Percentiles rank a stretch among this genome's conserved stretches.
These are phyloP conservation scores for Suillus decipiens DNA, from an alignment of 768 basidiomycete genomes.

Conservation along the genomic window DNA sequence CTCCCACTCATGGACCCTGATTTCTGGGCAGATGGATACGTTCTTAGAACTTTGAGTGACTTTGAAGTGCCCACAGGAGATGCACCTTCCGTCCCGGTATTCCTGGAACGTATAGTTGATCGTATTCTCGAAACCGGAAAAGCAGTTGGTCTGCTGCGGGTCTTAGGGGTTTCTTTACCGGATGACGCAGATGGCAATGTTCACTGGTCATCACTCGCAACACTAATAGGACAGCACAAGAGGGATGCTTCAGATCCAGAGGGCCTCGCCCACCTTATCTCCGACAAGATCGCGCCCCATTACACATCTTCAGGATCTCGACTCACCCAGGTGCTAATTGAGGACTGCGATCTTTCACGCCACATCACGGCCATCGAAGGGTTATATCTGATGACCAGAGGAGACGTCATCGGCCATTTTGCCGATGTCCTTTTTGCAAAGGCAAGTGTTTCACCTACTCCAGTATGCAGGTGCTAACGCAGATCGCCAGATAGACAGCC, in stretches of 20 bases:
- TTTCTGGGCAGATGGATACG: constrained; percentile 78
- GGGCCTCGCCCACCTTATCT: constrained; percentile 60
- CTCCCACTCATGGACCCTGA: constrained; percentile 67
- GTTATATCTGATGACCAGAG: constrained; percentile 72
- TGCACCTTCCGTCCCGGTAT: constrained; percentile 48
- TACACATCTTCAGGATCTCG: constrained; percentile 53
- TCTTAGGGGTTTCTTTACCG: constrained; percentile 39
- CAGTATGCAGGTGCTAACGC: background rate
- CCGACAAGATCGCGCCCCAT: constrained; percentile 59
- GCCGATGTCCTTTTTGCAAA: constrained; percentile 73
- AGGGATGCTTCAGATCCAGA: constrained; percentile 55
- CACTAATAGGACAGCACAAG: constrained; percentile 37
- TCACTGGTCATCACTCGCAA: constrained; percentile 45
- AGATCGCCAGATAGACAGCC: constrained; percentile 64
- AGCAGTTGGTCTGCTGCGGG: constrained; percentile 71
- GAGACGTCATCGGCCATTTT: constrained; percentile 78
- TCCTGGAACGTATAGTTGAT: constrained; percentile 61
- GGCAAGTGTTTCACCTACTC: constrained; percentile 38
- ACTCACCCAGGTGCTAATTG: constrained; percentile 59
- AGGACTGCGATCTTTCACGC: constrained; percentile 64
- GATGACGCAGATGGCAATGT: constrained; percentile 29
- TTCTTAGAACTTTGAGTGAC: constrained; percentile 45
- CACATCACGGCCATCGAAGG: constrained; percentile 69
- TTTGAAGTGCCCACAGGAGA: constrained; percentile 27
- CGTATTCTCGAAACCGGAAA: constrained; percentile 71